Evolutionary conservation across 257 asterid species (phyloP).

Genomic region (Parsonsia alboflavescens): DNA sequence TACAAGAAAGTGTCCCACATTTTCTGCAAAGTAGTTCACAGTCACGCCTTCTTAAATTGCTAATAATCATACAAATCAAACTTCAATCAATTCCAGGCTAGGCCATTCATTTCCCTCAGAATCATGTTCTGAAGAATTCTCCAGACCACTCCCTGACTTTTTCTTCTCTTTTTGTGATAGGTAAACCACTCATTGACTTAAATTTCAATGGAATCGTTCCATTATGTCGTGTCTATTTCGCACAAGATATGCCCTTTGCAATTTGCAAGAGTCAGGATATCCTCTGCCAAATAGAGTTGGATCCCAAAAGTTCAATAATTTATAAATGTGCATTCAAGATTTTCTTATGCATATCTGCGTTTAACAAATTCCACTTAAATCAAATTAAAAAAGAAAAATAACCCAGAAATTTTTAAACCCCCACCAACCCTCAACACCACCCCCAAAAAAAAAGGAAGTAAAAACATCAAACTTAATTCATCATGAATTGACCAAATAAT

Average conservation of each 20-base stretch:
- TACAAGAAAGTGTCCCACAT: background rate
- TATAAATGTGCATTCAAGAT: background rate
- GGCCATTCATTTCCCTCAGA: background rate
- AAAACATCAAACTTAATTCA: background rate
- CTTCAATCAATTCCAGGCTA: background rate
- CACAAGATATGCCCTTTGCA: background rate
- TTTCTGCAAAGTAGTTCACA: background rate
- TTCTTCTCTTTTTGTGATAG: no score
- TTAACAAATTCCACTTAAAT: background rate
- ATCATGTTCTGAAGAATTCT: background rate
- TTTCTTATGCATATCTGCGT: no score
- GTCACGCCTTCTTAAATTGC: background rate
- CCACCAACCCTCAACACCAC: no score
- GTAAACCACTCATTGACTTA: background rate
- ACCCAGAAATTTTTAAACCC: background rate
- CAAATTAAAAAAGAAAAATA: background rate
- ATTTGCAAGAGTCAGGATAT: background rate
- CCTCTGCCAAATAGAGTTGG: background rate
- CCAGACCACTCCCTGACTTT: background rate
- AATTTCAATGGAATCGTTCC: background rate
- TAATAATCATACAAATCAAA: background rate
- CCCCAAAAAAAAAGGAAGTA: background rate
- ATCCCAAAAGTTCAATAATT: background rate
- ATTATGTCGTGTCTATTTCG: background rate
- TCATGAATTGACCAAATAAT: background rate